These are phyloP conservation scores for Mortierella antarctica DNA, from an alignment of 192 early-diverging fungal genomes.

Conservation along the genomic window DNA sequence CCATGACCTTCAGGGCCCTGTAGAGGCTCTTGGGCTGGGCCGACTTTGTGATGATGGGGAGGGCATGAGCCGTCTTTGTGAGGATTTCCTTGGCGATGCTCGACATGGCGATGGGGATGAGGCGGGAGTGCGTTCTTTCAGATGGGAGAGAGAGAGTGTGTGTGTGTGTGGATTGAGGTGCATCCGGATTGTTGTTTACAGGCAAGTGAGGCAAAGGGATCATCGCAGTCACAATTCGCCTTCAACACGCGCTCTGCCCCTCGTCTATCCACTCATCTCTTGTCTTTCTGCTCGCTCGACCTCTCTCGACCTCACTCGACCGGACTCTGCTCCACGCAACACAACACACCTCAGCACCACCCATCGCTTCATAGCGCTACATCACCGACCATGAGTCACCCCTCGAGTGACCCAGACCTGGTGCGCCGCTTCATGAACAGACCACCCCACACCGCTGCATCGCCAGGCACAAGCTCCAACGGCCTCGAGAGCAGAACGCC, in stretches of 20 bases:
- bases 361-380: background rate
- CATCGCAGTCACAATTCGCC: too few relatives aligned
- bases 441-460: background rate
- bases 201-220: too few relatives aligned
- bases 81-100: slow-evolving; percentile 53
- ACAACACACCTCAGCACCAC: background rate
- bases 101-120: slow-evolving; percentile 24
- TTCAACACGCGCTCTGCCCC: too few relatives aligned
- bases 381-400: slow-evolving; percentile 23
- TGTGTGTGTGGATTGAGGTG: background rate
- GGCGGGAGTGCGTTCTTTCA: background rate
- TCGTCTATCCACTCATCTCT: too few relatives aligned
- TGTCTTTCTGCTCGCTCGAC: background rate
- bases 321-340: background rate
- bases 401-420: slow-evolving; percentile 22
- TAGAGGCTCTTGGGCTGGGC: slow-evolving; percentile 44
- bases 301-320: background rate
- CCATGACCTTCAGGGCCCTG: slow-evolving; percentile 48
- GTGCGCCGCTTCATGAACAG: slow-evolving; percentile 40
- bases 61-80: slow-evolving; percentile 44
- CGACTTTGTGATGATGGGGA: slow-evolving; percentile 46
- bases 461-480: background rate
- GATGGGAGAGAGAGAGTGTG: background rate
- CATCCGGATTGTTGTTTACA: background rate
- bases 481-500: slow-evolving; percentile 15